Evolutionary conservation across 2,329 filamentous ascomycete genomes (phyloP), one percentile per base, ranked within the genome.

Genomic region (Fusarium albosuccineum): DNA sequence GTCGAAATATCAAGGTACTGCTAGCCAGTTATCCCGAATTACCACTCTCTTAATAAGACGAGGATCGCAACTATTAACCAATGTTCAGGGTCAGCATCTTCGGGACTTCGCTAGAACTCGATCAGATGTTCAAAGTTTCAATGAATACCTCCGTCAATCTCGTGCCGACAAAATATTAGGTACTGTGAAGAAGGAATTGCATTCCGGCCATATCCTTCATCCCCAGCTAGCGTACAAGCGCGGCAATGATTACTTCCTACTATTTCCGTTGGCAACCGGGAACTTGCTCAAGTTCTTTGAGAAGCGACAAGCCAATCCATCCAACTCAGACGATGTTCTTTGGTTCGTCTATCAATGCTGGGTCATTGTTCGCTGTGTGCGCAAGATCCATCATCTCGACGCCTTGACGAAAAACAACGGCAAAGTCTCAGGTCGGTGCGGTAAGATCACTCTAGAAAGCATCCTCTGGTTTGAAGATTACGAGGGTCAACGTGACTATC

Each of bases 391-490:
- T 13, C n/a, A n/a, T n/a, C n/a, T n/a, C n/a, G n/a, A n/a, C n/a
- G n/a, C n/a, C n/a, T n/a, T n/a, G n/a, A n/a, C n/a, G n/a, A n/a
- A n/a, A n/a, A n/a, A n/a, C n/a, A n/a, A n/a, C n/a, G n/a, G n/a
- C n/a, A n/a, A n/a, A n/a, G n/a, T n/a, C n/a, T n/a, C n/a, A n/a
- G n/a, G n/a, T n/a, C n/a, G n/a, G n/a, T n/a, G n/a, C n/a, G n/a
- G n/a, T n/a, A n/a, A n/a, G n/a, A n/a, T n/a, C n/a, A n/a, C n/a
- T n/a, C n/a, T n/a, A n/a, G n/a, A 59, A 26, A 59, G 53, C 40
- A 59, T 53, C 22, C 34, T 59, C 29, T 59, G 14, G 62, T 68
- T 59, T 14, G 14, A 46, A 4, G 16, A 40, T 10, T 53, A 53
- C 22, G 16, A 46, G 2, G 48, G 22, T 2, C n/a, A 17, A 17